A percentile compares a stretch with the other conserved stretches of the same genome.
phyloP scores from a whole-genome alignment of 2,329 filamentous ascomycete species.

The Nothophaeocryptopus gaeumannii region DNA sequence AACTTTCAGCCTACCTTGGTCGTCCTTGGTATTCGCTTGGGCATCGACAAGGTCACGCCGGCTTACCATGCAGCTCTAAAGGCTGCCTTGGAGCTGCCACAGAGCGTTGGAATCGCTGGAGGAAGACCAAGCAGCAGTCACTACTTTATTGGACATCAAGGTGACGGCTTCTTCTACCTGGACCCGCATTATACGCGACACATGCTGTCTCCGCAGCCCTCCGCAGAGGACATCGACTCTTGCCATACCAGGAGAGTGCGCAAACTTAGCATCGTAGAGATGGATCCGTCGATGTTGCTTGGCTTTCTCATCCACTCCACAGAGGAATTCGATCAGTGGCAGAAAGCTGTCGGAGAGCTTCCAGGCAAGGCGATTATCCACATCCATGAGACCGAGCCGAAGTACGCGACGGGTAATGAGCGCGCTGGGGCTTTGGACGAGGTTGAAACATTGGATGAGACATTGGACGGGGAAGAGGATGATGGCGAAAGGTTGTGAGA shows the following conservation, averaged over 20 bases:
- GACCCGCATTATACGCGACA: slow-evolving; percentile 86
- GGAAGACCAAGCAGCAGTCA: slow-evolving; percentile 88
- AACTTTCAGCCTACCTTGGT: slow-evolving; percentile 81
- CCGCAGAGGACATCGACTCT: slow-evolving; percentile 69
- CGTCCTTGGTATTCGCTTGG: slow-evolving; percentile 81
- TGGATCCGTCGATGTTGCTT: slow-evolving; percentile 98
- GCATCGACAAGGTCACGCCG: slow-evolving; percentile 89
- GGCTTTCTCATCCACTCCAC: slow-evolving; percentile 83
- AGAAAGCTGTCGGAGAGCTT: slow-evolving; percentile 48
- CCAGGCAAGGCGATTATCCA: slow-evolving; percentile 82
- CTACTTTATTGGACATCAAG: slow-evolving; percentile 72
- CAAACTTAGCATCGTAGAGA: slow-evolving; percentile 78
- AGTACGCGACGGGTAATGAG: slow-evolving; percentile 50
- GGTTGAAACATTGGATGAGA: slow-evolving; percentile 81
- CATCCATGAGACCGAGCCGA: slow-evolving; percentile 70
- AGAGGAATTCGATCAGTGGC: slow-evolving; percentile 82
- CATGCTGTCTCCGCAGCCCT: slow-evolving; percentile 60
- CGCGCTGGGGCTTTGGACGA: slow-evolving; percentile 78
- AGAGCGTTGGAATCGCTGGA: slow-evolving; percentile 94
- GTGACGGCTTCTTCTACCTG: slow-evolving; percentile 83
- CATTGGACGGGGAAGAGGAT: slow-evolving; percentile 19
- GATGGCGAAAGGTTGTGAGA: slow-evolving; percentile 9
- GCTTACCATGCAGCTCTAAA: slow-evolving; percentile 96
- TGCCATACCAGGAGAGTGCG: slow-evolving; percentile 86
- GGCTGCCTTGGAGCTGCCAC: slow-evolving; percentile 76